A percentile compares a stretch with the other conserved stretches of the same genome.
These are phyloP conservation scores for Paracoccidioides lutzii DNA, from an alignment of 2,329 filamentous ascomycete species.

Conservation along the genomic window DNA sequence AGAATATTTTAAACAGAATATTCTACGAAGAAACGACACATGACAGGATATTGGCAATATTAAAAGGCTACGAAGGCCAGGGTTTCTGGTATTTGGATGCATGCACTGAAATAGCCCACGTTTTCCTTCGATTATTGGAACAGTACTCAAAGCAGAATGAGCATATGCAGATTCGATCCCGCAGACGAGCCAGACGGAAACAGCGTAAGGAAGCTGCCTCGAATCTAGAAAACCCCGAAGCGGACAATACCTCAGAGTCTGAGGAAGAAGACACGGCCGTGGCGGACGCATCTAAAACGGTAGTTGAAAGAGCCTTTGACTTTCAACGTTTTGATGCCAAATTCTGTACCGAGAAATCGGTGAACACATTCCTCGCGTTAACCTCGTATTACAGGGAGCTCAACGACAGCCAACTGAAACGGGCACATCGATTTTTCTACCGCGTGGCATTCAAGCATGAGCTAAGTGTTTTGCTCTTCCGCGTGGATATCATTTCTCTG, in stretches of 20 bases:
- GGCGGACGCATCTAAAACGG: constrained; percentile 51
- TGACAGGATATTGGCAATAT: constrained; percentile 67
- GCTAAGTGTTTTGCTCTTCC: constrained; percentile 73
- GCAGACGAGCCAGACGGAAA: constrained; percentile 58
- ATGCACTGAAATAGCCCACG: constrained; percentile 77
- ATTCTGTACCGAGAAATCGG: constrained; percentile 70
- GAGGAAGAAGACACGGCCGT: constrained; percentile 60
- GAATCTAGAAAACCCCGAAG: constrained; percentile 35
- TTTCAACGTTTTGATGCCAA: constrained; percentile 70
- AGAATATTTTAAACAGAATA: constrained; percentile 92
- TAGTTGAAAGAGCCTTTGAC: constrained; percentile 83
- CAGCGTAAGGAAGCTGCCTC: constrained; percentile 45
- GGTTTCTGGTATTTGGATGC: constrained; percentile 88
- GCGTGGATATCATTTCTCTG: constrained; percentile 78
- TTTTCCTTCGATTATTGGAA: constrained; percentile 84
- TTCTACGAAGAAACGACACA: constrained; percentile 97
- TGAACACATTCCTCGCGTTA: constrained; percentile 79
- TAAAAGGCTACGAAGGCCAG: constrained; percentile 82
- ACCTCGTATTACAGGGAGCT: constrained; percentile 71
- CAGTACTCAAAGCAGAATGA: constrained; percentile 88
- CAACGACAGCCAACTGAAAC: constrained; percentile 66
- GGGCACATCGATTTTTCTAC: constrained; percentile 87
- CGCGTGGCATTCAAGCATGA: constrained; percentile 91
- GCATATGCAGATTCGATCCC: constrained; percentile 82
- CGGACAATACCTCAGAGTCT: constrained; percentile 45